Base-by-base conservation (phyloP, 177 flowering plant species). In the Vitis hybrid region DNA sequence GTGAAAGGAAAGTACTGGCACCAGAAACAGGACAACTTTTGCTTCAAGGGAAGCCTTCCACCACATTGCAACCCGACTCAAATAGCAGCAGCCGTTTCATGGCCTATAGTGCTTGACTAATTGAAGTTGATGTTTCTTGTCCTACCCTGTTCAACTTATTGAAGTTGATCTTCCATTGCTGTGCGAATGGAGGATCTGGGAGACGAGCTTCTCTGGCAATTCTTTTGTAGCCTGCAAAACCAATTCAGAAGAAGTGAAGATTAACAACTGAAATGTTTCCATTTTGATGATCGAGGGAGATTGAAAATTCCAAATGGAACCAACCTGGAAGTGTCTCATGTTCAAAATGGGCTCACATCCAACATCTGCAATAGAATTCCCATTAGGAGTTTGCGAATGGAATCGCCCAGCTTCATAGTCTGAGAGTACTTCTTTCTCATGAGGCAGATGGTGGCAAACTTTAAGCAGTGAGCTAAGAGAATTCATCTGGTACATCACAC, bases 261-360 rank as follows among this genome's bases (percentile, higher is more conserved):
- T 47, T 47, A 49, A 24, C 20, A 49, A 11, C 1, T 38, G 51
- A 62, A 61, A 11, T 1, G 33, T 3, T 0, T 38, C 5, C 19
- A 11, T 2, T 28, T 12, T 53, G 14, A 54, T 8, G 33, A 50
- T 49, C 18, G 2, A 20, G 17, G 51, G 15, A 60, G 59, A 59
- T 58, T 17, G 22, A 64, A 54, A 7, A 44, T 38, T 13, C 24
- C 19, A 33, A 62, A 38, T 4, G 44, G 8, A 50, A 75, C 72
- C 59, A 33, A 94, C 99, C 97, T 95, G 99, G 77, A 94, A 95
- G 66, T 94, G 90, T 78, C 97, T 85, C 98, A 95, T 92, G 81
- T 94, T 94, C 79, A 94, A 77, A 71, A 95, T 90, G 47, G 99
- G 99, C 66, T 95, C 97, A 71, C 99, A 95, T 14, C 99, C 98